A percentile compares a stretch with the other conserved stretches of the same genome.
phyloP scores from a whole-genome alignment of 2,329 filamentous ascomycete species.

The Colletotrichum agaves region DNA sequence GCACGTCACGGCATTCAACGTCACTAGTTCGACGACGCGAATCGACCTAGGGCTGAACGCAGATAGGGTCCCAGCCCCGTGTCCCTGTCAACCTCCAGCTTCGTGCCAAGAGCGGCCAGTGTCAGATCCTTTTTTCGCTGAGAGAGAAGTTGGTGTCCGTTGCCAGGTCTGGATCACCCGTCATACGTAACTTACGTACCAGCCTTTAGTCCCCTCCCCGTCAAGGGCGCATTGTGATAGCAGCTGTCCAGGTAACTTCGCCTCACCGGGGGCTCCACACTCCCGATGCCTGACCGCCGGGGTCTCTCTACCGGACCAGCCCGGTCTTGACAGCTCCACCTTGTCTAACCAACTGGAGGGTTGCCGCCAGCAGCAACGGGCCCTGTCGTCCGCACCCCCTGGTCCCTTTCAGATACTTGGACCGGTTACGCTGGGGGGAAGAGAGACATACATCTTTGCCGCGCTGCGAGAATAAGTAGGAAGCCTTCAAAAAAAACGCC shows the following conservation, averaged over 20 bases:
- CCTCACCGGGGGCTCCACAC: neutral
- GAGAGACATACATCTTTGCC: neutral
- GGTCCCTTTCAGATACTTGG: neutral
- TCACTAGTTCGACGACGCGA: conserved; percentile 10
- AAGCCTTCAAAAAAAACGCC: conserved; percentile 8
- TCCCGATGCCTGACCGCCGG: conserved; percentile 2
- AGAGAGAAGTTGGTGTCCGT: conserved; percentile 1
- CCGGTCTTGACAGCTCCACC: neutral
- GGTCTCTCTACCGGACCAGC: neutral
- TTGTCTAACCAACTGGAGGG: neutral
- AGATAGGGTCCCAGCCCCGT: conserved; percentile 14
- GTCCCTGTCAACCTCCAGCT: conserved; percentile 3
- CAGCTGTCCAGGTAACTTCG: neutral
- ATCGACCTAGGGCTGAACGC: conserved; percentile 30
- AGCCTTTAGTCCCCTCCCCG: conserved; percentile 2
- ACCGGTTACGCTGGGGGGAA: neutral
- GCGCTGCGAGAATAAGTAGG: conserved; percentile 1
- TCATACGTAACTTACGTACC: conserved; percentile 26
- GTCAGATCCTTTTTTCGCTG: conserved; percentile 13
- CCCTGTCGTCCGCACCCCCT: neutral
- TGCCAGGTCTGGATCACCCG: neutral
- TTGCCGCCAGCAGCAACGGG: neutral
- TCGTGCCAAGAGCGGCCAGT: conserved; percentile 16
- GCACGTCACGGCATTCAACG: conserved; percentile 25
- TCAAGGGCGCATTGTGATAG: conserved; percentile 15